Base-by-base conservation (phyloP, 345 rosid genomes). In the Odontarrhena argentea region DNA sequence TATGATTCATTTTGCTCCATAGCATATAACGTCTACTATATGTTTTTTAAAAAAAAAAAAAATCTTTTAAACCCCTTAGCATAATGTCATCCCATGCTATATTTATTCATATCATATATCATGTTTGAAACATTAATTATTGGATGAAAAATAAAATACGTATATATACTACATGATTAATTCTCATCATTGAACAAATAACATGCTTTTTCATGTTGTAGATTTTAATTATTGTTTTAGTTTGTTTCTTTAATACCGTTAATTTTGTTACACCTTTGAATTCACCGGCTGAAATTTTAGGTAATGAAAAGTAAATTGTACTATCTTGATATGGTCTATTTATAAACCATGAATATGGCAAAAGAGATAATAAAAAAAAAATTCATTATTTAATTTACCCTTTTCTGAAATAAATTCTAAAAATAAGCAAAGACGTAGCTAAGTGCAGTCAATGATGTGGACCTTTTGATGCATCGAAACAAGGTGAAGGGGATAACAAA, bases 381-480 rank as follows among this genome's bases (percentile, higher is more conserved):
- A 47, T 3, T n/a, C 38, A 47, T 41, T 51, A 12, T 41, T 28
- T 2, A 15, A 24, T 14, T 57, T 47, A 47, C 28, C 15, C 26
- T 35, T 32, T 43, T 55, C 44, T 46, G 18, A 67, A 68, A 26
- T 42, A 14, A 41, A 44, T 54, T 28, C 26, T 26, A 56, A 9
- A 67, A 67, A 9, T 5, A 55, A 36, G 38, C 12, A n/a, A 45
- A 35, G 45, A 7, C 37, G 24, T 67, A 45, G 55, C 44, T 36
- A 36, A 3, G 41, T 22, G 41, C 6, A 24, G 53, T 55, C 63
- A 55, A 55, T 55, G 36, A 35, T 45, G 63, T 67, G 71, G 71
- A 67, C 71, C 71, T 43, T 46, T 18, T 13, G 37, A 52, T 69
- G 67, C 60, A 60, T 60, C 67, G 48, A 61, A 52, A 60, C 32